Conservation (phyloP, 257 asterid species). For the Coffea canephora region DNA sequence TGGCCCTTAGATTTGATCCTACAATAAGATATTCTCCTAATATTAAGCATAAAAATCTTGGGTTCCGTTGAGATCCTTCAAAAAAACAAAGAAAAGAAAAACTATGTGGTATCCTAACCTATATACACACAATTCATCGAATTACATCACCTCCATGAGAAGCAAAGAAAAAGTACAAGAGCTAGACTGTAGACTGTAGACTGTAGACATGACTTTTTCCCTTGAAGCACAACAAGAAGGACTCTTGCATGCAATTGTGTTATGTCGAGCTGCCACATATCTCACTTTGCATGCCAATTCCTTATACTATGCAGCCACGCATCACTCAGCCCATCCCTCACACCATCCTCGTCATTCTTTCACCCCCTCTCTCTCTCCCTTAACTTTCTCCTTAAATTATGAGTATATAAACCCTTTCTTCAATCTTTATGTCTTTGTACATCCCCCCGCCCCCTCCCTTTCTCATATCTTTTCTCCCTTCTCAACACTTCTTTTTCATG, state of each 20-base stretch:
- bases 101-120: not conserved
- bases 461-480: not conserved
- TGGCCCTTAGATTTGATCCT: constrained; percentile 9
- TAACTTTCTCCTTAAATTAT: not conserved
- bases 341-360: constrained; percentile 54
- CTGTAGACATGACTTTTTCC: constrained; percentile 1
- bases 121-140: not conserved
- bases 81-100: not conserved
- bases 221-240: constrained; percentile 3
- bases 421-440: not conserved
- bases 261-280: constrained; percentile 76
- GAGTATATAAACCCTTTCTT: constrained; percentile 5
- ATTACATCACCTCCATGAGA: not conserved
- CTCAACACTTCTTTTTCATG: not conserved
- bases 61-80: constrained; percentile 2
- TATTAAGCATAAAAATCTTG: constrained; percentile 1
- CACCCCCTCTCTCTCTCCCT: not conserved
- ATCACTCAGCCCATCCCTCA: constrained; percentile 64
- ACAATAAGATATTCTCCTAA: not conserved
- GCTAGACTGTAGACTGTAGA: not conserved
- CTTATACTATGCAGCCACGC: constrained; percentile 81
- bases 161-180: constrained; percentile 5
- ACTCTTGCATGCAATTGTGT: constrained; percentile 53
- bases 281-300: constrained; percentile 53
- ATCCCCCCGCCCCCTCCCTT: not conserved